Conservation (phyloP, 306 rosid genomes). For the Gleditsia sinensis region DNA sequence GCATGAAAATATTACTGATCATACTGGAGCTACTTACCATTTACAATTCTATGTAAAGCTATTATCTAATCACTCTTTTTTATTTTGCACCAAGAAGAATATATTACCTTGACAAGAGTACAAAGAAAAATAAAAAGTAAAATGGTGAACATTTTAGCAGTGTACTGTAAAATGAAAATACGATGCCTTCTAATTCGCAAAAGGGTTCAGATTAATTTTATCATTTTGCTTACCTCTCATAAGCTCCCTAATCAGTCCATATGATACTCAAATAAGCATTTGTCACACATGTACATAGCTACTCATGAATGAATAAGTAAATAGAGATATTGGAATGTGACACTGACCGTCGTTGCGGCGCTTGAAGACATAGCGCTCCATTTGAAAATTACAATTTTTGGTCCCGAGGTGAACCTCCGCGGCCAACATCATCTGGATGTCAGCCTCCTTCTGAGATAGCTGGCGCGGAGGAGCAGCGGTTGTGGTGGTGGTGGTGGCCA, state of each 20-base stretch:
- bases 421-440: conserved; percentile 76
- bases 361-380: conserved; percentile 74
- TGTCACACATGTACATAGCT: background rate
- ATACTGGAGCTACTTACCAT: background rate
- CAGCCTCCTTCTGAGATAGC: conserved; percentile 67
- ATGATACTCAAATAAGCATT: too few relatives aligned
- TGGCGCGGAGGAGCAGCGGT: conserved; percentile 43
- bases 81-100: background rate
- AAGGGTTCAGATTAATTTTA: too few relatives aligned
- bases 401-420: conserved; percentile 71
- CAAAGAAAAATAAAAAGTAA: background rate
- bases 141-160: background rate
- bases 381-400: conserved; percentile 63
- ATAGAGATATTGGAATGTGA: background rate
- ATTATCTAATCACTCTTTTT: background rate
- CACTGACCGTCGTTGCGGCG: conserved; percentile 62
- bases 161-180: background rate
- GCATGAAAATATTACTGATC: background rate
- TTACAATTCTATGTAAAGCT: background rate
- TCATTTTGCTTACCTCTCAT: too few relatives aligned
- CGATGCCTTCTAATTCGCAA: background rate
- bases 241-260: too few relatives aligned
- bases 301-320: background rate
- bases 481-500: conserved; percentile 38
- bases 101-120: too few relatives aligned